Conservation (phyloP, 371 early-diverging fungal species). For the Zopfochytrium polystomum region DNA sequence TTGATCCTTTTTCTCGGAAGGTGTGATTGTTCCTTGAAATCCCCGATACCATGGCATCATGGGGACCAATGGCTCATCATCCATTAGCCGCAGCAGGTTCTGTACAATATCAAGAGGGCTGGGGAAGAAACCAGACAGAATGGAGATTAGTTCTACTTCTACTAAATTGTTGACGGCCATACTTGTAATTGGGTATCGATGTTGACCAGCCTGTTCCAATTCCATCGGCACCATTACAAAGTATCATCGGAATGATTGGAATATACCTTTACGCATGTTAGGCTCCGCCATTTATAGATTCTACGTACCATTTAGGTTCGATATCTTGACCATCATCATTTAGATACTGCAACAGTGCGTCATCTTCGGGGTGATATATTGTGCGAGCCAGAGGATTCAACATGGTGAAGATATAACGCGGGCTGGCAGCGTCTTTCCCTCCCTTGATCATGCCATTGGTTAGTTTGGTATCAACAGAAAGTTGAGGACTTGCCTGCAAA, state of each 20-base stretch:
- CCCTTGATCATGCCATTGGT: slow-evolving; percentile 53
- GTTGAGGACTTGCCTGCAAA: slow-evolving; percentile 50
- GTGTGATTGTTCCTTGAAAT: slow-evolving; percentile 60
- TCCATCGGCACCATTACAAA: slow-evolving; percentile 98
- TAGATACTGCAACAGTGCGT: slow-evolving; percentile 81
- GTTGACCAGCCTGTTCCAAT: slow-evolving; percentile 95
- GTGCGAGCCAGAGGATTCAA: slow-evolving; percentile 76
- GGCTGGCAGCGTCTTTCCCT: slow-evolving; percentile 97
- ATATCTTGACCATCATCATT: slow-evolving; percentile 94
- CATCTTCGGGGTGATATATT: slow-evolving; percentile 88
- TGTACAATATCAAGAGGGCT: slow-evolving; percentile 93
- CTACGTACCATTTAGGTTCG: slow-evolving; percentile 92
- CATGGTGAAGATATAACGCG: slow-evolving; percentile 96
- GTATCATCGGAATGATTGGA: slow-evolving; percentile 96
- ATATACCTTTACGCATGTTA: slow-evolving; percentile 65
- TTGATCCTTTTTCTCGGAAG: slow-evolving; percentile 48
- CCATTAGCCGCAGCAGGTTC: slow-evolving; percentile 85
- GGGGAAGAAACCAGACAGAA: slow-evolving; percentile 36
- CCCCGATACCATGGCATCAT: slow-evolving; percentile 98
- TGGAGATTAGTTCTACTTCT: not conserved
- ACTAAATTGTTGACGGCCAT: not conserved
- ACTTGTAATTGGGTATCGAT: slow-evolving; percentile 62
- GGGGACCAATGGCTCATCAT: slow-evolving; percentile 63
- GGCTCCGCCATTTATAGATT: no score
- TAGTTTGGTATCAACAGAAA: slow-evolving; percentile 2